Conservation (phyloP, 768 basidiomycete genomes). For the Ramaria sp. region DNA sequence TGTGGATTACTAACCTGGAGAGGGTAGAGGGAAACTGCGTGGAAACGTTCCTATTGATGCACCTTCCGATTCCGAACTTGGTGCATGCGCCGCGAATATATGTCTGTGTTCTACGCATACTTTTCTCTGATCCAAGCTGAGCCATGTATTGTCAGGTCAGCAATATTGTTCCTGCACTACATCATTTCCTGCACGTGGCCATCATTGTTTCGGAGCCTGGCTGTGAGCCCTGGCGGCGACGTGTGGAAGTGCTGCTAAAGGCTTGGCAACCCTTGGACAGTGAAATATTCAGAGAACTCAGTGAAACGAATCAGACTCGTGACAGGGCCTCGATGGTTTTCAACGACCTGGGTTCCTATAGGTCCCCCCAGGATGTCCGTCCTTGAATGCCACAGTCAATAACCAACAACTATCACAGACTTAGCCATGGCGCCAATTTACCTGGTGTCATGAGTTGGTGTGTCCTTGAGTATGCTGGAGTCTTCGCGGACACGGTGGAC, state of each 20-base stretch:
- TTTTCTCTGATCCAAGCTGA: no score
- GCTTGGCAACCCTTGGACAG: neutral
- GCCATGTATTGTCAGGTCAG: neutral
- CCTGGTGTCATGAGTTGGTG: no score
- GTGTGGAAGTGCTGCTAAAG: neutral
- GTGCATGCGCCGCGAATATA: neutral
- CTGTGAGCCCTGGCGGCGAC: neutral
- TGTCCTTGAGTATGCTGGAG: no score
- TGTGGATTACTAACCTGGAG: neutral
- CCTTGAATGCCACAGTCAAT: no score
- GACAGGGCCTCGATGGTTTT: no score
- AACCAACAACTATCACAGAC: no score
- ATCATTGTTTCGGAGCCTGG: neutral
- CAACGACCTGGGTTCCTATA: no score
- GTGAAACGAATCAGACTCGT: neutral
- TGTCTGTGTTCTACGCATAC: neutral
- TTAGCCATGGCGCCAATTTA: no score
- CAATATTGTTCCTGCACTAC: neutral
- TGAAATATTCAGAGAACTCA: neutral
- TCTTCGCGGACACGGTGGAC: no score
- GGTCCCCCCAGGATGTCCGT: no score
- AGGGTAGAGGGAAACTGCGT: neutral
- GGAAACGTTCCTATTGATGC: neutral
- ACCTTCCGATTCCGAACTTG: neutral
- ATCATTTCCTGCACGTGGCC: neutral